phyloP scores from a whole-genome alignment of 495 filamentous ascomycete species.

The Neohortaea acidophila region DNA sequence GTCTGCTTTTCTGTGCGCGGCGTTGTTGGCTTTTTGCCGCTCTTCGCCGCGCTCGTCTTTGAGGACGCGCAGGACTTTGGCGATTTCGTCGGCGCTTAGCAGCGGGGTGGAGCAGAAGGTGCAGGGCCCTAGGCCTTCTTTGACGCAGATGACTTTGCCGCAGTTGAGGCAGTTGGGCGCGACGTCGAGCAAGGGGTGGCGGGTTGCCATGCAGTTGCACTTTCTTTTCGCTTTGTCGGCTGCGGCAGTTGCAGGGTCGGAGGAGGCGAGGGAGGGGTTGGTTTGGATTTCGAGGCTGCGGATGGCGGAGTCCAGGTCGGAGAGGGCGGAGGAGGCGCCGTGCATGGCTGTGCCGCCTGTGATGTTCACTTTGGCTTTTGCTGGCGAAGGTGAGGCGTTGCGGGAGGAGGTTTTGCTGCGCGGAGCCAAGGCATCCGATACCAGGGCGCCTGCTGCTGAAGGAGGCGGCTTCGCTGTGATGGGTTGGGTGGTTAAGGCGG shows the following conservation, averaged over 20 bases:
- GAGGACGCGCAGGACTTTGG: conserved; percentile 75
- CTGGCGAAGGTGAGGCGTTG: conserved; percentile 31
- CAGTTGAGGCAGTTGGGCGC: conserved; percentile 87
- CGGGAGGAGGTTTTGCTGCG: conserved; percentile 31
- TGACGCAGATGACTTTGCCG: conserved; percentile 92
- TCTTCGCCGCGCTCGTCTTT: conserved; percentile 72
- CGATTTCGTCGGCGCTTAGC: conserved; percentile 53
- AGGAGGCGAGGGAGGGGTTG: conserved; percentile 50
- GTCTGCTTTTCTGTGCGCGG: conserved; percentile 47
- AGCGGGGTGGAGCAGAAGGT: conserved; percentile 75
- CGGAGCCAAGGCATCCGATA: conserved; percentile 44
- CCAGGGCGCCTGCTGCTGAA: conserved; percentile 56
- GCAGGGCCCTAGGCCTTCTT: conserved; percentile 87
- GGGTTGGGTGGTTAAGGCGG: conserved; percentile 23
- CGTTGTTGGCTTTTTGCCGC: conserved; percentile 64
- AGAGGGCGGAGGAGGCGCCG: conserved; percentile 55
- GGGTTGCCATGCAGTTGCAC: conserved; percentile 72
- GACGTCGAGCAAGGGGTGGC: conserved; percentile 70
- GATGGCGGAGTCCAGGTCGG: conserved; percentile 81
- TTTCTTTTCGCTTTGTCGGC: conserved; percentile 35
- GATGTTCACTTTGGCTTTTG: conserved; percentile 47
- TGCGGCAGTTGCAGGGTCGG: neutral
- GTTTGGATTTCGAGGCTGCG: conserved; percentile 79
- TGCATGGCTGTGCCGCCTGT: conserved; percentile 63
- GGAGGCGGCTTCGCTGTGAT: conserved; percentile 41